Evolutionary conservation across 441 rosid species (phyloP).

Genomic region (Populus trichocarpa): DNA sequence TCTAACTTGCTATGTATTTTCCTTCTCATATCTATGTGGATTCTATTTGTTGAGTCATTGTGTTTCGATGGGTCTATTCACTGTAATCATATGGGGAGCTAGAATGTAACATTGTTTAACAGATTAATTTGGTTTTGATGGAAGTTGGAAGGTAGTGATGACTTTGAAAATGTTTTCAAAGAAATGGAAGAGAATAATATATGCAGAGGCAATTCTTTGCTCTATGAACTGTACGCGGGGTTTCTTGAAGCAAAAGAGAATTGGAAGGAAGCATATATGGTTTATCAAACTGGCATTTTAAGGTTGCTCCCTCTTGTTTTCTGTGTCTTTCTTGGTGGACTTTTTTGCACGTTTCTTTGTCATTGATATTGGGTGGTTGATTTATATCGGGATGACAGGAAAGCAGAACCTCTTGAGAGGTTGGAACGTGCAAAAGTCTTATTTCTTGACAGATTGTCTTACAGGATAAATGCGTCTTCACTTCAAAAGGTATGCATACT

Average conservation of each 20-base stretch:
- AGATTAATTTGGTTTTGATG: constrained; percentile 11
- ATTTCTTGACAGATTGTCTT: constrained; percentile 63
- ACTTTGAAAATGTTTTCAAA: constrained; percentile 46
- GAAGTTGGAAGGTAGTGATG: constrained; percentile 64
- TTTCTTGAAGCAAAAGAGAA: constrained; percentile 76
- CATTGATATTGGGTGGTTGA: neutral
- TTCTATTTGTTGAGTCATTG: neutral
- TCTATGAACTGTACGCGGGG: constrained; percentile 72
- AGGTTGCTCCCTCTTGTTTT: constrained; percentile 36
- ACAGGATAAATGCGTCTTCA: constrained; percentile 38
- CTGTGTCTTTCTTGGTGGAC: neutral
- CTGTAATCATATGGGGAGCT: neutral
- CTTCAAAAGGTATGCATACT: constrained; percentile 42
- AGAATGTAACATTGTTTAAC: neutral
- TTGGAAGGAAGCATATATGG: constrained; percentile 56
- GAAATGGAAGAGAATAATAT: constrained; percentile 55
- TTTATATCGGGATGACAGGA: constrained; percentile 40
- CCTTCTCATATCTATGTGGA: neutral
- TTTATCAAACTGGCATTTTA: constrained; percentile 66
- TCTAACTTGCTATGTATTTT: too few relatives aligned
- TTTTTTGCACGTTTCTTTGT: neutral
- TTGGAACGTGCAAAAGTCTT: constrained; percentile 53
- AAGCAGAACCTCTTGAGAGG: constrained; percentile 63
- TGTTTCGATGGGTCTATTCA: neutral
- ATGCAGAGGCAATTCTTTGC: constrained; percentile 44